These are phyloP conservation scores for Neonectria magnoliae DNA, from an alignment of 2,329 filamentous ascomycete species.

Conservation along the genomic window DNA sequence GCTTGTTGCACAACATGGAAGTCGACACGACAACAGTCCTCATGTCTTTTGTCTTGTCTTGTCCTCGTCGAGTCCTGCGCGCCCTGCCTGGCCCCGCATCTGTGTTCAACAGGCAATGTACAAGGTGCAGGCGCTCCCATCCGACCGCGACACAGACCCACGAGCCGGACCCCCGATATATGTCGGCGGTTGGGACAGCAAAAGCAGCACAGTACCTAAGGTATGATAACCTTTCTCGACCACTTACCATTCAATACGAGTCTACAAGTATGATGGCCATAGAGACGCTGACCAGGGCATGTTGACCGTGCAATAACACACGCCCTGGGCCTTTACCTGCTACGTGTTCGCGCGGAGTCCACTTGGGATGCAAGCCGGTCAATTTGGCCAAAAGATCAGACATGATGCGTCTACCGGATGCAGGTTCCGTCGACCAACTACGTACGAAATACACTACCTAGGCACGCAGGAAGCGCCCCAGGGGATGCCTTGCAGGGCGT, in stretches of 20 bases:
- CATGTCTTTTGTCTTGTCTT: constrained; percentile 12
- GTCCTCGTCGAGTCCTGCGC: constrained; percentile 6
- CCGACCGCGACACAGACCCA: neutral
- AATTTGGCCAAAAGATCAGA: neutral
- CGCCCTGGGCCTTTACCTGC: neutral
- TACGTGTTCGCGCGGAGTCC: neutral
- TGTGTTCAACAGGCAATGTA: constrained; percentile 2
- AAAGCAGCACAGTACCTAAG: neutral
- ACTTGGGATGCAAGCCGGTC: neutral
- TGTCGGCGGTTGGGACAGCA: constrained; percentile 11
- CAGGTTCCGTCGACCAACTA: neutral
- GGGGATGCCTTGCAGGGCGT: constrained; percentile 1
- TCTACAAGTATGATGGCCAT: neutral
- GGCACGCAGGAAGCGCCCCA: neutral
- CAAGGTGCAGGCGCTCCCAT: constrained; percentile 6
- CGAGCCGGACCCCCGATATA: constrained; percentile 7
- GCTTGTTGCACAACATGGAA: constrained; percentile 13
- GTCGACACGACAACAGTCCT: constrained; percentile 3
- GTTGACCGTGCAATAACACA: neutral
- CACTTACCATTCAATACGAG: neutral
- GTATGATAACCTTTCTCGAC: neutral
- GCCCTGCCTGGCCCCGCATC: constrained; percentile 4
- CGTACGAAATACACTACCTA: neutral
- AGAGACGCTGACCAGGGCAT: neutral
- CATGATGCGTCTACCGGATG: neutral